Evolutionary conservation across 352 stramenopile genomes (phyloP), one percentile per base, ranked within the genome.

Genomic region (Phytophthora megakarya): DNA sequence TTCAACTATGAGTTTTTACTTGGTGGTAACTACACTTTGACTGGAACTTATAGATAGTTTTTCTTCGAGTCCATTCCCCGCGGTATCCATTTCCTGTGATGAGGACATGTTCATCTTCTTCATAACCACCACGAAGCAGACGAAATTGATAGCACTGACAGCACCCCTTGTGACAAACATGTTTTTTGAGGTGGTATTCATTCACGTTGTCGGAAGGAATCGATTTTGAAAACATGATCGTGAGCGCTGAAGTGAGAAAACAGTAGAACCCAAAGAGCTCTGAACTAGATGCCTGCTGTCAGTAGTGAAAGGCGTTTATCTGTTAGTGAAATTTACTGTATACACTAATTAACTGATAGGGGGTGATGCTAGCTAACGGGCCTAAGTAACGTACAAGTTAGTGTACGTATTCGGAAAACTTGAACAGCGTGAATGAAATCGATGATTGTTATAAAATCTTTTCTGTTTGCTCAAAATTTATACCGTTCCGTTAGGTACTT

Each of bases 371-470:
- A n/a, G n/a, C n/a, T n/a, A n/a, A n/a, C n/a, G n/a, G n/a, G n/a
- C n/a, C n/a, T n/a, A n/a, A n/a, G n/a, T n/a, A n/a, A n/a, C n/a
- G n/a, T n/a, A n/a, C n/a, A n/a, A n/a, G n/a, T n/a, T n/a, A n/a
- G n/a, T n/a, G n/a, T n/a, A n/a, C n/a, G n/a, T n/a, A n/a, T n/a
- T n/a, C n/a, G n/a, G n/a, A n/a, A n/a, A n/a, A n/a, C n/a, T n/a
- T n/a, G n/a, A n/a, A n/a, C n/a, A n/a, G n/a, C n/a, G n/a, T n/a
- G n/a, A n/a, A n/a, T n/a, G n/a, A n/a, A n/a, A n/a, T n/a, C n/a
- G n/a, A n/a, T n/a, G n/a, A 86, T 65, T 5, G 73, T 78, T 67
- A 84, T 89, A 61, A 85, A 88, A 73, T 89, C 84, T 63, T 90
- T 86, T 51, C n/a, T n/a, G n/a, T n/a, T n/a, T n/a, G n/a, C n/a